Evolutionary conservation across 306 rosid species (phyloP).

Genomic region (Delonix regia): DNA sequence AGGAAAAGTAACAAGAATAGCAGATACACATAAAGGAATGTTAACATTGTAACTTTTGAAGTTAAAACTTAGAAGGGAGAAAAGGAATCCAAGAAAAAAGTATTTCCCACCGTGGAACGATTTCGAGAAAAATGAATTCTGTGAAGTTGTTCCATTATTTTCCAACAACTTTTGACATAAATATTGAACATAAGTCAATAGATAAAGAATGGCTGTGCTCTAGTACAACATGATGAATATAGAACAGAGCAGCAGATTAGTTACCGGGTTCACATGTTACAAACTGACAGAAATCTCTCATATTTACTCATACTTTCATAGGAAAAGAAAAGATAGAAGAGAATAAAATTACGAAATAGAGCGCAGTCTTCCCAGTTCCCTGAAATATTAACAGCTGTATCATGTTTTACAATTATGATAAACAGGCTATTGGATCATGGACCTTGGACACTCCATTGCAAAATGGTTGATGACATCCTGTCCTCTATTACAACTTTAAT

Average conservation of each 20-base stretch:
- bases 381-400: not conserved
- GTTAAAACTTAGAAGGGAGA: not conserved
- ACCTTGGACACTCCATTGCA: not conserved
- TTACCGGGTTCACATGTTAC: not conserved
- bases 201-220: not conserved
- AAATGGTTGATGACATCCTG: not conserved
- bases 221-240: not conserved
- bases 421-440: not conserved
- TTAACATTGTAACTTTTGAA: not conserved
- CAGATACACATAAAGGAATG: slow-evolving; percentile 8
- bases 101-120: not conserved
- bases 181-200: not conserved
- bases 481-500: not conserved
- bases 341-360: not conserved
- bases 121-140: too few species aligned
- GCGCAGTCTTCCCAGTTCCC: not conserved
- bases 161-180: not conserved
- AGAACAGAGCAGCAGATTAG: not conserved
- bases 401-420: not conserved
- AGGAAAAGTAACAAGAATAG: not conserved
- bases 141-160: not conserved
- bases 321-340: not conserved
- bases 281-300: not conserved
- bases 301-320: not conserved
- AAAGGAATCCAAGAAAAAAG: not conserved